Base-by-base conservation (phyloP, 164 flowering plant species). In the Taxillus chinensis region DNA sequence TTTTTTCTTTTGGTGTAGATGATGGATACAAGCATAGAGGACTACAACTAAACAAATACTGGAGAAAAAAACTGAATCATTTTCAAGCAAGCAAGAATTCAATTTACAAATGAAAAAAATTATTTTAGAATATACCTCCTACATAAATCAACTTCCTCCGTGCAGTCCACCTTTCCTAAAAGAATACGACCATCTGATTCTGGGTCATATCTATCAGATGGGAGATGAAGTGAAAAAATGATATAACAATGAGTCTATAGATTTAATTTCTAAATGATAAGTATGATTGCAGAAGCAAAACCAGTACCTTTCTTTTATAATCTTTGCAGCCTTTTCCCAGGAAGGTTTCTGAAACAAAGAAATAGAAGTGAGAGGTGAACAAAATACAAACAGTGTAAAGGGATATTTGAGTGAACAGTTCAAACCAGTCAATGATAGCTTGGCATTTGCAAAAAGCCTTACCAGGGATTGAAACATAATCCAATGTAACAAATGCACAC, bases 251-350 rank as follows among this genome's bases (percentile, higher is more conserved):
- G n/a, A 27, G 0, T 27, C 3, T 9, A 11, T 41, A 13, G 49
- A 27, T 17, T 5, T 67, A 27, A 11, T 51, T 15, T n/a, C 37
- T 27, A 27, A 27, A 27, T 27, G 27, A 27, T 27, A 27, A 27
- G 27, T 27, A 62, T 13, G 9, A 4, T 39, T 14, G 12, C 45
- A 43, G 12, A 37, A 39, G 39, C 11, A 39, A 57, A 14, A 5
- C 0, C 46, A 66, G 60, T 61, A 90, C 99, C 92, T 89, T 66
- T 91, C 90, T 75, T 81, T 83, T 9, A 91, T 83, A 73, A 81
- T 87, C 77, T 73, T 81, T 55, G 99, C 90, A 39, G 96, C 87
- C 74, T 85, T 95, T 74, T 95, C 99, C 99, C 99, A 95, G 14
- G 99, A 81, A 59, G 96, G 95, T 91, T 82, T 87, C 99, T 95